A percentile compares a stretch with the other conserved stretches of the same genome.
Evolutionary conservation across 176 grass and related monocot genomes (phyloP).

Genomic region (Thinopyrum elongatum): DNA sequence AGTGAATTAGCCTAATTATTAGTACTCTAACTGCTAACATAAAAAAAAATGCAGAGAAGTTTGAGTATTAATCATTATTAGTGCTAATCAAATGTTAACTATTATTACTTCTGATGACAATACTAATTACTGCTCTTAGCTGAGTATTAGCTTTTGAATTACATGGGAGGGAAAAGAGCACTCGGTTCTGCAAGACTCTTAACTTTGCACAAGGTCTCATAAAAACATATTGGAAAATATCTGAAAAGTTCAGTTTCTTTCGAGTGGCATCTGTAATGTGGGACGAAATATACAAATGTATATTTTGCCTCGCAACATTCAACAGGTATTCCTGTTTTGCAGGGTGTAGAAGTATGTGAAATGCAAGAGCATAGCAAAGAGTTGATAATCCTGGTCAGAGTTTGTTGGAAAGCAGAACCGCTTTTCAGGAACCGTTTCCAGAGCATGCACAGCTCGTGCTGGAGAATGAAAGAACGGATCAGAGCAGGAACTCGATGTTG

Average conservation of each 20-base stretch:
- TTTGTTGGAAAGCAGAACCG: constrained; percentile 29
- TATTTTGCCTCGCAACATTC: no score
- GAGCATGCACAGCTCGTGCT: constrained; percentile 29
- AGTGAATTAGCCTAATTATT: no score
- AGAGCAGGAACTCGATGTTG: neutral
- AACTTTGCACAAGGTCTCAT: neutral
- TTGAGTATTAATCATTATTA: no score
- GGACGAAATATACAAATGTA: no score
- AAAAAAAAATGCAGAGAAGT: no score
- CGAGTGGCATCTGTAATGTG: no score
- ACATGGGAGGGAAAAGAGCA: neutral
- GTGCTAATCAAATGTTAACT: neutral
- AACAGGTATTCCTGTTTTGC: neutral
- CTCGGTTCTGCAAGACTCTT: neutral
- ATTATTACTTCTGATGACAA: neutral
- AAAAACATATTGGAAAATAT: neutral
- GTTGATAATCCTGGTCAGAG: constrained; percentile 20
- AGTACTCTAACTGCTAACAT: no score
- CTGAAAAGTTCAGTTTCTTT: neutral
- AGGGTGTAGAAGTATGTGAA: neutral
- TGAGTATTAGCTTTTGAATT: neutral
- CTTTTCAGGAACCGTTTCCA: neutral
- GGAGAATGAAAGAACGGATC: constrained; percentile 8
- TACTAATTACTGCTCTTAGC: neutral
- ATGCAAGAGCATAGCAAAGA: neutral